Conservation (phyloP, 108 stramenopile genomes). For the Phaeodactylum tricornutum region DNA sequence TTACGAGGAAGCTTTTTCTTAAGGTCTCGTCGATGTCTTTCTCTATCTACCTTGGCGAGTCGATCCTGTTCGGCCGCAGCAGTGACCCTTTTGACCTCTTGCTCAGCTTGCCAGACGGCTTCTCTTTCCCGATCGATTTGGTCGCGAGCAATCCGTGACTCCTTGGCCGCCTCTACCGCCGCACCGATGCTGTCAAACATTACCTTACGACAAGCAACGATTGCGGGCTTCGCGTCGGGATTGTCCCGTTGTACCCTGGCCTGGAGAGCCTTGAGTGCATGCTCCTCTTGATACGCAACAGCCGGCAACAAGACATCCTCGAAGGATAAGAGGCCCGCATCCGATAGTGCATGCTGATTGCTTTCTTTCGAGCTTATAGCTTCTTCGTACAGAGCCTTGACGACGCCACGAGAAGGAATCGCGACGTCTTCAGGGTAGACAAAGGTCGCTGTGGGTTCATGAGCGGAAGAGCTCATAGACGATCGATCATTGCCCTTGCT, state of each 20-base stretch:
- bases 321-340: slow-evolving; percentile 32
- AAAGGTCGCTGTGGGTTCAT: neutral
- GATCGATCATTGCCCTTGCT: neutral
- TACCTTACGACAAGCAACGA: slow-evolving; percentile 14
- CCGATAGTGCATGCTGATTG: slow-evolving; percentile 15
- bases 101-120: neutral
- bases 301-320: slow-evolving; percentile 40
- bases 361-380: slow-evolving; percentile 7
- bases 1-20: slow-evolving; percentile 26
- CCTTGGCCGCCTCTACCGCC: slow-evolving; percentile 20
- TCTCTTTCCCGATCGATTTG: neutral
- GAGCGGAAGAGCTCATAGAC: neutral
- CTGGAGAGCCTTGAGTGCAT: slow-evolving; percentile 29
- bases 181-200: slow-evolving; percentile 10
- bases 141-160: neutral
- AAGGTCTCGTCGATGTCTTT: slow-evolving; percentile 7
- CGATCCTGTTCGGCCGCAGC: neutral
- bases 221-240: slow-evolving; percentile 1
- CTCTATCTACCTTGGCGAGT: neutral
- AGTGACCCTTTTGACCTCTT: neutral
- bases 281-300: slow-evolving; percentile 21
- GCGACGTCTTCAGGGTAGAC: slow-evolving; percentile 16
- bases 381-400: slow-evolving; percentile 14
- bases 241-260: slow-evolving; percentile 32
- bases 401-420: slow-evolving; percentile 12